phyloP scores from a whole-genome alignment of 2,329 filamentous ascomycete genomes.

The Botrytis aclada region DNA sequence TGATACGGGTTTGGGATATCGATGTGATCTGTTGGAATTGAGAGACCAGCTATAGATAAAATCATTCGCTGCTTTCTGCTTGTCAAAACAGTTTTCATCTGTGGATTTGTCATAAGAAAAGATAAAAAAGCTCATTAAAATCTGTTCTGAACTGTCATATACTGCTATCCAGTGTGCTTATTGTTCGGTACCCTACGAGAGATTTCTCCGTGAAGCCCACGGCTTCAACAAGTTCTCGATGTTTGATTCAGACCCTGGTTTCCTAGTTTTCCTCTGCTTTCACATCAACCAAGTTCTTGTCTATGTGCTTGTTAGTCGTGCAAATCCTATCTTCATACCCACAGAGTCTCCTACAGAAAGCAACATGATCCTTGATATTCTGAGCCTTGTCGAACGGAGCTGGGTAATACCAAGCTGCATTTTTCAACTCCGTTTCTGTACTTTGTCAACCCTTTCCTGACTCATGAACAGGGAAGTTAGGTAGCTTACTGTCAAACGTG shows the following conservation, averaged over 20 bases:
- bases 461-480: background rate
- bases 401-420: constrained; percentile 48
- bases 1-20: background rate
- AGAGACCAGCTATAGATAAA: background rate
- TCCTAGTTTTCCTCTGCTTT: background rate
- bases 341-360: constrained; percentile 43
- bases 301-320: background rate
- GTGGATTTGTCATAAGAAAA: no score
- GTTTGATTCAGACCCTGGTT: background rate
- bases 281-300: constrained; percentile 19
- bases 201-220: background rate
- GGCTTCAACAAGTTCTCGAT: background rate
- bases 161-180: background rate
- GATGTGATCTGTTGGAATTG: background rate
- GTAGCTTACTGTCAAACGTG: constrained; percentile 40
- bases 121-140: background rate
- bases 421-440: constrained; percentile 41
- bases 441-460: background rate
- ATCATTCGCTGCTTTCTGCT: background rate
- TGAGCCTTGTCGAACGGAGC: constrained; percentile 42
- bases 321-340: background rate
- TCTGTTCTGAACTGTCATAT: background rate
- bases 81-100: background rate
- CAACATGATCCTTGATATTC: constrained; percentile 46
- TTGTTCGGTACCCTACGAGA: background rate